Evolutionary conservation across 345 rosid species (phyloP).

Genomic region (Geranium brycei): DNA sequence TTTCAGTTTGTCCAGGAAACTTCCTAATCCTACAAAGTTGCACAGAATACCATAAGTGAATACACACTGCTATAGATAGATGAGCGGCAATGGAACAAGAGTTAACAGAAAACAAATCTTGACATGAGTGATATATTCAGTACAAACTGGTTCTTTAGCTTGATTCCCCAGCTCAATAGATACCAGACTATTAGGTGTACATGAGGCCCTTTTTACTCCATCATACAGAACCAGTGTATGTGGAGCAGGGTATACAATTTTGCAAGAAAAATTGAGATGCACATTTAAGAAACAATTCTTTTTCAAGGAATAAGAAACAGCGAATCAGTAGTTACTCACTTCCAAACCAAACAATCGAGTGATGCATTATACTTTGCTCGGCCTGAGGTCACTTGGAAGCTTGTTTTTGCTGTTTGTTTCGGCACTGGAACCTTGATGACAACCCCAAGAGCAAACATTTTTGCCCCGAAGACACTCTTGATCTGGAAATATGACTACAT

Average conservation of each 20-base stretch:
- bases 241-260: neutral
- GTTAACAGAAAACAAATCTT: neutral
- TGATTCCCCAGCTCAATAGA: neutral
- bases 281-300: no score
- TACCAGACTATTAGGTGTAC: no score
- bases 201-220: no score
- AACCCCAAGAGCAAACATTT: conserved; percentile 99
- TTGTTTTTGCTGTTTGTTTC: conserved; percentile 94
- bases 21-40: conserved; percentile 62
- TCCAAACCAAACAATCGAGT: conserved; percentile 96
- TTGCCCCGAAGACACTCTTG: conserved; percentile 98
- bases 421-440: conserved; percentile 98
- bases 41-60: neutral
- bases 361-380: conserved; percentile 95
- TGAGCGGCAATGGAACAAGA: neutral
- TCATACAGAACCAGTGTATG: neutral
- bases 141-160: no score
- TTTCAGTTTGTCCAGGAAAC: conserved; percentile 96
- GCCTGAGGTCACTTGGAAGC: conserved; percentile 93
- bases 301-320: neutral
- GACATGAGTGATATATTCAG: neutral
- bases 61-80: neutral
- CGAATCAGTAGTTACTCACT: conserved; percentile 41
- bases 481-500: conserved; percentile 40
- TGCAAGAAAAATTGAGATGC: neutral